Evolutionary conservation across 2,329 filamentous ascomycete genomes (phyloP).

Genomic region (Xylaria sp.): DNA sequence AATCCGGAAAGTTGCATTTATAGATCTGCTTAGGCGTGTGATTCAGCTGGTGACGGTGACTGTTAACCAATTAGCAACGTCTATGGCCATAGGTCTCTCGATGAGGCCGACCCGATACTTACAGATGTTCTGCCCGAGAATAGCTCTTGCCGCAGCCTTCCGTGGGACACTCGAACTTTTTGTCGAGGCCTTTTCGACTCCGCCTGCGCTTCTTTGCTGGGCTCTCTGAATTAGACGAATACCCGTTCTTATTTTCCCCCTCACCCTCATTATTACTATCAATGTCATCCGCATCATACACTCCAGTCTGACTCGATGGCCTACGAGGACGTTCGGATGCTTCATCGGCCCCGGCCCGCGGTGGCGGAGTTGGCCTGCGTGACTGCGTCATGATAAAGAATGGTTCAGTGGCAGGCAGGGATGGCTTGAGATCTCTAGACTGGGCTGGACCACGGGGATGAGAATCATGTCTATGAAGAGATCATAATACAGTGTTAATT

Average conservation of each 20-base stretch:
- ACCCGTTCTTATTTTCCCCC: slow-evolving; percentile 39
- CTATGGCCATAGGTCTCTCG: neutral
- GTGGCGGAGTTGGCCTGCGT: slow-evolving; percentile 39
- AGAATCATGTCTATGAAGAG: slow-evolving; percentile 39
- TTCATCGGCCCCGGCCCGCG: slow-evolving; percentile 39
- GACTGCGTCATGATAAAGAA: slow-evolving; percentile 39
- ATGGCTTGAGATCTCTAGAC: slow-evolving; percentile 36
- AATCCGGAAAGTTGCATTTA: slow-evolving; percentile 86
- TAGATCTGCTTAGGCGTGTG: slow-evolving; percentile 96
- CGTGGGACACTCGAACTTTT: slow-evolving; percentile 77
- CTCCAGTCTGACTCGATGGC: slow-evolving; percentile 38
- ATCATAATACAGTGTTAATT: slow-evolving; percentile 22
- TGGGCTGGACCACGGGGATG: slow-evolving; percentile 38
- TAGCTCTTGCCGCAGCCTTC: slow-evolving; percentile 93
- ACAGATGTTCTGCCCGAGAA: slow-evolving; percentile 92
- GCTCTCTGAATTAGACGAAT: slow-evolving; percentile 50
- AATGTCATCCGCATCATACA: slow-evolving; percentile 30
- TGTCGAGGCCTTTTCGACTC: slow-evolving; percentile 73
- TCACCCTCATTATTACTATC: slow-evolving; percentile 38
- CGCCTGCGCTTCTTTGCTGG: slow-evolving; percentile 57
- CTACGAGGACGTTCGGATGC: slow-evolving; percentile 38
- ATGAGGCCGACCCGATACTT: slow-evolving; percentile 32
- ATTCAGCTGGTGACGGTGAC: slow-evolving; percentile 88
- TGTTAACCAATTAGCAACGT: slow-evolving; percentile 32
- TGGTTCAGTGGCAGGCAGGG: slow-evolving; percentile 37